Evolutionary conservation across 2,329 filamentous ascomycete species (phyloP), one percentile per base, ranked within the genome.

Genomic region (Rhynchosporium secalis): DNA sequence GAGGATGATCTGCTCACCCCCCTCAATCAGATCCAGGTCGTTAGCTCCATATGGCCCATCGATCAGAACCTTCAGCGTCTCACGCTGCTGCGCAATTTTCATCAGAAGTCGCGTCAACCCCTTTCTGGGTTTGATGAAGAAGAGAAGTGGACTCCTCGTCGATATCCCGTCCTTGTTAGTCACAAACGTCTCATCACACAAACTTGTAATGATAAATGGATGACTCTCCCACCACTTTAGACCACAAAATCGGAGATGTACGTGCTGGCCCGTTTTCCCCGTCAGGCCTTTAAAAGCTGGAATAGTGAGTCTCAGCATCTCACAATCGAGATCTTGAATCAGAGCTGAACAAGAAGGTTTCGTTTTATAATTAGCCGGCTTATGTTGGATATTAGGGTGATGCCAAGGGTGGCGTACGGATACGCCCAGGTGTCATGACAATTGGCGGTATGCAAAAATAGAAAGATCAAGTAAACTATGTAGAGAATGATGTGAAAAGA

Each of bases 101-200:
- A 48, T 48, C 46, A 48, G 28, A 29, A 8, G 26, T 48, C 28
- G 29, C 46, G 46, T 48, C 10, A 48, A 29, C 7, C 46, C 26
- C 15, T 29, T 15, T 15, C 26, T 48, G 10, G 46, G 2, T 31
- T 31, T 48, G 7, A 48, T 10, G 7, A 48, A 48, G 46, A 48
- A 48, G 3, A 48, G 3, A 1, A 48, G 26, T 3, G 46, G 46
- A 15, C 10, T 48, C 20, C 28, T 48, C 10, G 46, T 48, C 26
- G 46, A 48, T 29, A 28, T 15, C 26, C 46, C 46, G 15, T 10
- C 13, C 10, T 48, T 48, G 28, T 29, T n/a, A 10, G 46, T 48
- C n/a, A 48, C 46, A 29, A 12, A 48, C 26, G 46, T 48, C 46
- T 48, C 46, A 13, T 48, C 46, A 31, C 46, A 48, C 26, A 48